Base-by-base conservation (phyloP, 768 basidiomycete genomes). In the Leccinum longicurvipes region DNA sequence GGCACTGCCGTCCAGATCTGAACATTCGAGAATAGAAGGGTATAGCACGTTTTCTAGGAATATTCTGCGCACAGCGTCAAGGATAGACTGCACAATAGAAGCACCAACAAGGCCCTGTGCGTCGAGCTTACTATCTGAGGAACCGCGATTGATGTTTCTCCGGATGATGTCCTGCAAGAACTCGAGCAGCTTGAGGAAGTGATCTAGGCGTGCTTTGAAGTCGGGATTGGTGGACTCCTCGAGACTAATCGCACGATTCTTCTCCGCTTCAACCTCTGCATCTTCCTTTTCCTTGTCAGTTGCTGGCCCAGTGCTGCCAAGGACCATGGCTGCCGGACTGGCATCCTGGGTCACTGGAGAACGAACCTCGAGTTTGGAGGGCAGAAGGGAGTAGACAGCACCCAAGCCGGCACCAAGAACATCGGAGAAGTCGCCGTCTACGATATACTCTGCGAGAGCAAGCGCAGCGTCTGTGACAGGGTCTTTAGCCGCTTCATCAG, bases 341-440 rank as follows among this genome's bases (percentile, higher is more conserved):
- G 72, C 70, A 24, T 77, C 76, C 34, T 77, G 63, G 4, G 72
- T 65, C 8, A 71, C 62, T 3, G 77, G 76, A 6, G 81, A 73
- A 50, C 77, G 79, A 57, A 97, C 83, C 50, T 83, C 84, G 41
- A 98, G 79, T 72, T 97, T 97, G 19, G 85, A 84, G 0, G 96
- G 96, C 11, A 98, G 77, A 2, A 93, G 73, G 2, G 93, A 97
- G 67, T 96, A 98, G 2, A 96, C 89, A 0, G 96, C 96, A 4
- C 93, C 88, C 11, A 98, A 70, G 15, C 94, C 93, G 3, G 96
- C 96, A 17, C 87, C 93, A 46, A 98, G 82, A 11, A 98, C 96
- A 60, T 98, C 94, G n/a, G 93, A 92, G 69, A 97, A 96, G 72
- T 98, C 96, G n/a, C 94, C 92, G 65, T 96, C 92, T 17, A 97